Evolutionary conservation across 805 yeast species (phyloP).

Genomic region (Hagleromyces aurorensis): DNA sequence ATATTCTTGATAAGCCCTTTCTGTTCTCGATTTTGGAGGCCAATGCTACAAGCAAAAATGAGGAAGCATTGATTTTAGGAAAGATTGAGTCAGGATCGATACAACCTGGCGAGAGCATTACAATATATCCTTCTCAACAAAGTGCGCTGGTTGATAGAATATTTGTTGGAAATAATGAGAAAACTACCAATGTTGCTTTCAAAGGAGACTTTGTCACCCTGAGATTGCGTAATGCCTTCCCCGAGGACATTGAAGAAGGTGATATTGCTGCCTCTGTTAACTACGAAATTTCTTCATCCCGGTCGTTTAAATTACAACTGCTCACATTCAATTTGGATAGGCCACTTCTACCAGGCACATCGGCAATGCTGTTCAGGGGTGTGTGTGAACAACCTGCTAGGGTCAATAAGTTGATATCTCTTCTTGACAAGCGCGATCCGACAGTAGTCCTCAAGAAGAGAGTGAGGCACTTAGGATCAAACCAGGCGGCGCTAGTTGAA

Average conservation of each 20-base stretch:
- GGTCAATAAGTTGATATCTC: constrained; percentile 39
- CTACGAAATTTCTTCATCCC: constrained; percentile 39
- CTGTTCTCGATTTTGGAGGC: constrained; percentile 59
- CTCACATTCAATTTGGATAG: constrained; percentile 56
- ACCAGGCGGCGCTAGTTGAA: constrained; percentile 93
- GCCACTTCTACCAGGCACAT: constrained; percentile 75
- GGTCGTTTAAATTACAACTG: constrained; percentile 47
- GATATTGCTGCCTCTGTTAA: constrained; percentile 54
- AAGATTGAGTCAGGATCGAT: constrained; percentile 41
- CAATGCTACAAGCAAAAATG: constrained; percentile 39
- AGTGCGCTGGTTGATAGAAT: constrained; percentile 33
- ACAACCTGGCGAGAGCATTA: constrained; percentile 60
- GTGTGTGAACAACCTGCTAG: constrained; percentile 65
- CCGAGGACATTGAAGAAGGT: constrained; percentile 48
- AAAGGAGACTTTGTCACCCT: constrained; percentile 51
- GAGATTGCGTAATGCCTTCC: constrained; percentile 30
- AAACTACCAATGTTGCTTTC: constrained; percentile 31
- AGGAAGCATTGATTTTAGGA: constrained; percentile 39
- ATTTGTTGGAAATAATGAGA: constrained; percentile 17
- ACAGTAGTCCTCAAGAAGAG: constrained; percentile 88
- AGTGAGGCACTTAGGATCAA: constrained; percentile 86
- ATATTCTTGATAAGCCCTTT: constrained; percentile 38
- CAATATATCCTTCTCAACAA: constrained; percentile 43
- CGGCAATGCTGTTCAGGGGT: constrained; percentile 70
- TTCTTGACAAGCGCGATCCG: constrained; percentile 70